Conservation (phyloP, 768 basidiomycete genomes). For the Nevesoporus exiguus region DNA sequence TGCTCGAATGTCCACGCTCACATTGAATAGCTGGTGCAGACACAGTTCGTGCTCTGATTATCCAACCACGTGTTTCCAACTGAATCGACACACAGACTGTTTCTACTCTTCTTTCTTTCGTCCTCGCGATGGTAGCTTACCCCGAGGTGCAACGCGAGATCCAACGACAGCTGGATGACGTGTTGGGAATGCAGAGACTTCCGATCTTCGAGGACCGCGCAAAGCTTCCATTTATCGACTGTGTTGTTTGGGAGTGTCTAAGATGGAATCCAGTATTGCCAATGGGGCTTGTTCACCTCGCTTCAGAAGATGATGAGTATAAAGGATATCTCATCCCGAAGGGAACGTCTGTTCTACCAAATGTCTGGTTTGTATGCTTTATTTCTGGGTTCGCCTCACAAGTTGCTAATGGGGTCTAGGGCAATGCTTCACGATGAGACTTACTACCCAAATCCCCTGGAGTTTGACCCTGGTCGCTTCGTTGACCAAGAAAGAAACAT, state of each 20-base stretch:
- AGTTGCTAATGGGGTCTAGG: constrained; percentile 29
- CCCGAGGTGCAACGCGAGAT: constrained; percentile 47
- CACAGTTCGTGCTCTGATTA: constrained; percentile 17
- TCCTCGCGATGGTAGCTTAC: constrained; percentile 52
- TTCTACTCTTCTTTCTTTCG: constrained; percentile 45
- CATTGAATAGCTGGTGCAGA: constrained; percentile 22
- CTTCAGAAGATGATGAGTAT: constrained; percentile 43
- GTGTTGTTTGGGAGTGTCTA: constrained; percentile 32
- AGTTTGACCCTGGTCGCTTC: constrained; percentile 40
- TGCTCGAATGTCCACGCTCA: constrained; percentile 2
- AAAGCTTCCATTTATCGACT: constrained; percentile 42
- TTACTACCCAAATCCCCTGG: constrained; percentile 39
- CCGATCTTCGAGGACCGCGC: constrained; percentile 41
- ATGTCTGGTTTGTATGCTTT: constrained; percentile 39
- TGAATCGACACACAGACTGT: constrained; percentile 39
- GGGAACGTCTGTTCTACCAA: constrained; percentile 43
- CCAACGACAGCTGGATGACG: constrained; percentile 50
- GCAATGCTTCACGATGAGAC: constrained; percentile 39
- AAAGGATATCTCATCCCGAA: constrained; percentile 43
- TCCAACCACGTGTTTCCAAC: constrained; percentile 26
- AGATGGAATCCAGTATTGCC: constrained; percentile 43
- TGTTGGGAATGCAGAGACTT: constrained; percentile 43
- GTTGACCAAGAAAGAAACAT: constrained; percentile 25
- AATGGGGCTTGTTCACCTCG: constrained; percentile 19
- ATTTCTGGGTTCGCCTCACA: constrained; percentile 7